Evolutionary conservation across 2,329 filamentous ascomycete species (phyloP), one percentile per base, ranked within the genome.

Genomic region (Cercospora nicotianae): DNA sequence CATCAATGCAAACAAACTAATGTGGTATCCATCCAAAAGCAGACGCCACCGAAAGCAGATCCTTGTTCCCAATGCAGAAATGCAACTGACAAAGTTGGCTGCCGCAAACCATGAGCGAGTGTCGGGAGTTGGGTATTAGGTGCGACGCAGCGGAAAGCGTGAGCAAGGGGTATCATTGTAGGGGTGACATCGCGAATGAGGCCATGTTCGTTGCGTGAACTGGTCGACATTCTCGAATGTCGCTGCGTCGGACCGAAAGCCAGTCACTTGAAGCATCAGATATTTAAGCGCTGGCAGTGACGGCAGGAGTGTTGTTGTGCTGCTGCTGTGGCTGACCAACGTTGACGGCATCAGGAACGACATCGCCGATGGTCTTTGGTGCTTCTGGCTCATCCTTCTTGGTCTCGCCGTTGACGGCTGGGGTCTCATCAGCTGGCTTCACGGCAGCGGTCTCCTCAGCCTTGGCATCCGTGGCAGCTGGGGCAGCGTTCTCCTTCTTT

Each of bases 281-380:
- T 39, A 23, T 63, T 72, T 77, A 79, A 70, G 77, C 77, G 66
- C 72, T 75, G 66, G 77, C 77, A 62, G 75, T 70, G 61, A 78
- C 77, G 60, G 73, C 66, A 10, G 76, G 72, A 55, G 74, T 73
- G 64, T 67, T 73, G 64, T 67, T 64, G 59, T 70, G 67, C 72
- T 77, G 72, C 39, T 70, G 67, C 71, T 77, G 72, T 59, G 74
- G 71, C 65, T 76, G 72, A 62, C 75, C 74, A 53, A 74, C 72
- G 23, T 70, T 68, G 71, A 76, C 75, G 31, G 74, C 71, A 16
- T 74, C 75, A 23, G 73, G 73, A 30, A 73, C 72, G 48, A 75
- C 76, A 45, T 76, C 76, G 55, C 74, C 73, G 57, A 76, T 77
- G 65, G 66, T 70, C 67, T 74, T 65, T 45, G 71, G 71, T 48